Base-by-base conservation (phyloP, 176 grass and related monocot genomes). In the Bonia amplexicaulis region DNA sequence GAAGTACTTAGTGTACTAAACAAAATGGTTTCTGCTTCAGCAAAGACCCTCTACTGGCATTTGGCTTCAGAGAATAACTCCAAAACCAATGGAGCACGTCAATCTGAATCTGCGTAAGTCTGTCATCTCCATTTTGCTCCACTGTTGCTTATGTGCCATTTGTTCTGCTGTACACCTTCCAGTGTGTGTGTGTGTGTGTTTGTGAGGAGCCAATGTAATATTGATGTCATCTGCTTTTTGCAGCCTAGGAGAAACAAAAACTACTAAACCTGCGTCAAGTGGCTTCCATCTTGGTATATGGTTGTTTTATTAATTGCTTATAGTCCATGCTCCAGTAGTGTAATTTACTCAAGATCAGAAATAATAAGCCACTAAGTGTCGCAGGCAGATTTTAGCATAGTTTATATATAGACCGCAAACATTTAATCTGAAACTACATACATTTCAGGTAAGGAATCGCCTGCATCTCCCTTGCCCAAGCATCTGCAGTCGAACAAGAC, bases 11-110 rank as follows among this genome's bases (percentile, higher is more conserved):
- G 8, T 88, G 69, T 59, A 54, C 33, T 80, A 85, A 81, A 52
- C 45, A 26, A 66, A 73, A 22, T 49, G 27, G 20, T 76, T 59
- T 76, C 58, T 33, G 47, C 55, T 87, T 78, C 90, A 96, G 89
- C 87, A 67, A 99, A 96, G 76, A 96, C 93, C 77, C 96, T 99
- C 86, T 90, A 87, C 72, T 99, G 96, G 96, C 90, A 92, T 85
- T 88, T 96, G 84, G 91, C 92, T 88, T 87, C 93, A n/a, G 96
- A 99, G 77, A 88, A 78, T 35, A 90, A 88, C 79, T 57, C 90
- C 75, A 84, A 89, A 85, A 82, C 66, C 33, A 86, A 77, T 79
- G 85, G 77, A 73, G 45, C 85, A 78, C n/a, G 64, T 72, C 86
- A 78, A 55, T 53, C 86, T 81, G 81, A 88, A 73, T 42, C 61